Evolutionary conservation across 2,329 filamentous ascomycete genomes (phyloP).

Genomic region (Cytospora paraplurivora): DNA sequence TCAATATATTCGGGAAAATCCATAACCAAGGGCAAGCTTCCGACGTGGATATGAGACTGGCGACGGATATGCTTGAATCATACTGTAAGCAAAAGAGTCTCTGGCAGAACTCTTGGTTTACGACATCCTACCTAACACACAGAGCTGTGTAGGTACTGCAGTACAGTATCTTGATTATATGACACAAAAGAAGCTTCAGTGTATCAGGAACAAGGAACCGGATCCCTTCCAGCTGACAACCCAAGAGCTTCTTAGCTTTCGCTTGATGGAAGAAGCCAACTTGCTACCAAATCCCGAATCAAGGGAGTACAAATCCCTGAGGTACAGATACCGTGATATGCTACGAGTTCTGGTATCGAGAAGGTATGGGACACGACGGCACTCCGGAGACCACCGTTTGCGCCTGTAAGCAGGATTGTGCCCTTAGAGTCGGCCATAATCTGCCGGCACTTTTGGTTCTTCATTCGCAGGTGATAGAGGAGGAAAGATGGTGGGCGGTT

Average conservation of each 20-base stretch:
- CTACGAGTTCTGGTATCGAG: constrained; percentile 35
- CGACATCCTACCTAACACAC: not conserved
- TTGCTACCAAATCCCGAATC: not conserved
- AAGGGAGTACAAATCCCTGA: not conserved
- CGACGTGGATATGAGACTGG: not conserved
- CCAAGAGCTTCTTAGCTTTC: not conserved
- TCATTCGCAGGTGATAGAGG: too few species aligned
- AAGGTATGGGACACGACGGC: constrained; percentile 39
- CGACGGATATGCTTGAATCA: not conserved
- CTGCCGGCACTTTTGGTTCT: too few species aligned
- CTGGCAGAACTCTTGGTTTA: not conserved
- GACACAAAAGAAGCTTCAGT: not conserved
- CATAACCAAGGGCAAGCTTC: not conserved
- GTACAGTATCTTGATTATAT: not conserved
- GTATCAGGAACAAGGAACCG: not conserved
- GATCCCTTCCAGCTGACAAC: not conserved
- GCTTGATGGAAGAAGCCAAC: not conserved
- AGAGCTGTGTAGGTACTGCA: not conserved
- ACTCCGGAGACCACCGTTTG: constrained; percentile 43
- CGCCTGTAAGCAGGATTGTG: constrained; percentile 36
- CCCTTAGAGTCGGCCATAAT: not conserved
- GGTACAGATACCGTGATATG: constrained; percentile 40
- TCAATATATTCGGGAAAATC: not conserved
- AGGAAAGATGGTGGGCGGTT: too few species aligned
- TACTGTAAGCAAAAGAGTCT: not conserved